Percentiles rank a stretch among this genome's conserved stretches.
phyloP scores from a whole-genome alignment of 2,329 filamentous ascomycete genomes.

The Monilinia laxa region DNA sequence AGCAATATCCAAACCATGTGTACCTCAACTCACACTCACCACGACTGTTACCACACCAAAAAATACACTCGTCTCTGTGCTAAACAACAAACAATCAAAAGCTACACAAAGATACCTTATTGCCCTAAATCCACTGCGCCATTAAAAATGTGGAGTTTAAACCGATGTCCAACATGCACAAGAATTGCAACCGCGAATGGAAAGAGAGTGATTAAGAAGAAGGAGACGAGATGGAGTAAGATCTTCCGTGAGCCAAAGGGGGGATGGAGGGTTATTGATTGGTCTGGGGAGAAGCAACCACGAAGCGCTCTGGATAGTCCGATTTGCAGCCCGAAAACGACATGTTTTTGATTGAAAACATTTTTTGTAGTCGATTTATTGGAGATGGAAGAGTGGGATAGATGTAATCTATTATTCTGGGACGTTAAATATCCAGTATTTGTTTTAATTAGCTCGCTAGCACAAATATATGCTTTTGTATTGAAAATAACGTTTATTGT shows the following conservation, averaged over 20 bases:
- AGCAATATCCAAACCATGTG: neutral
- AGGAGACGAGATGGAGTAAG: neutral
- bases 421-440: neutral
- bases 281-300: neutral
- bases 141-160: neutral
- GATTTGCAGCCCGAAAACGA: neutral
- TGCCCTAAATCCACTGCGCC: neutral
- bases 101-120: neutral
- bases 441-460: neutral
- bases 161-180: neutral
- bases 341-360: neutral
- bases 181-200: neutral
- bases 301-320: neutral
- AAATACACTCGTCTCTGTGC: neutral
- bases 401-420: neutral
- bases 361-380: neutral
- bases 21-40: neutral
- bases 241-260: neutral
- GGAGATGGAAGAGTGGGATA: too few species aligned
- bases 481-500: neutral
- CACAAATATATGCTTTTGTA: neutral
- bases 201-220: neutral
- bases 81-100: neutral
- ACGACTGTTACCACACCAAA: neutral
- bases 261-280: constrained; percentile 1